Conservation (phyloP, 2,329 filamentous ascomycete species). For the Plectosphaerella cucumerina region DNA sequence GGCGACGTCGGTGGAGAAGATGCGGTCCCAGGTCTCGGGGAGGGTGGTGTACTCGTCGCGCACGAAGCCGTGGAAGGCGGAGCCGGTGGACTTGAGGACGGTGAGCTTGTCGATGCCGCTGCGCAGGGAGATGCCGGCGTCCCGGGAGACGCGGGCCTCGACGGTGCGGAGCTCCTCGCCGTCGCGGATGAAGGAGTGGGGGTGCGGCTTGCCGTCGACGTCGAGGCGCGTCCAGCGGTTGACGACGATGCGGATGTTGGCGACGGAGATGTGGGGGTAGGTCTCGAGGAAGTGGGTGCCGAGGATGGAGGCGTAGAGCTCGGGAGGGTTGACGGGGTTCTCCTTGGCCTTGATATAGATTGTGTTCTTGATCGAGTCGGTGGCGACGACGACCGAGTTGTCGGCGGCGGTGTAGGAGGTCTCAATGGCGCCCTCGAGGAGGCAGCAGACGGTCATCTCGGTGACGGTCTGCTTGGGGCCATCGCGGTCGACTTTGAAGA, state of each 20-base stretch:
- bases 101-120: constrained; percentile 78
- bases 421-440: constrained; percentile 91
- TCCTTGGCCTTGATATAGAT: constrained; percentile 94
- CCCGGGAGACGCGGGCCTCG: constrained; percentile 64
- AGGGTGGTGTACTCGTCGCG: constrained; percentile 92
- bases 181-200: constrained; percentile 91
- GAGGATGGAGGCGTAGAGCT: constrained; percentile 82
- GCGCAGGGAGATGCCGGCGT: constrained; percentile 67
- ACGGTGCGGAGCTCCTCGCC: constrained; percentile 83
- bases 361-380: constrained; percentile 97
- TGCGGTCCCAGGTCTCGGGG: constrained; percentile 87
- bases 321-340: constrained; percentile 85
- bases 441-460: constrained; percentile 91
- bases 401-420: constrained; percentile 86
- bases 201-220: constrained; percentile 84
- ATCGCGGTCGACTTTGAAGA: constrained; percentile 87
- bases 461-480: constrained; percentile 79
- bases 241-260: constrained; percentile 75
- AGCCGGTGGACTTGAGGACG: constrained; percentile 94
- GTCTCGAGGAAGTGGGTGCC: constrained; percentile 84
- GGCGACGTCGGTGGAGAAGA: constrained; percentile 90
- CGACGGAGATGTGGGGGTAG: constrained; percentile 83
- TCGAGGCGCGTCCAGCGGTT: constrained; percentile 91
- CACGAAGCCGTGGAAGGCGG: constrained; percentile 91
- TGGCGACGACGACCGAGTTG: constrained; percentile 93